Evolutionary conservation across 768 basidiomycete genomes (phyloP).

Genomic region (Lentinula detonsa): DNA sequence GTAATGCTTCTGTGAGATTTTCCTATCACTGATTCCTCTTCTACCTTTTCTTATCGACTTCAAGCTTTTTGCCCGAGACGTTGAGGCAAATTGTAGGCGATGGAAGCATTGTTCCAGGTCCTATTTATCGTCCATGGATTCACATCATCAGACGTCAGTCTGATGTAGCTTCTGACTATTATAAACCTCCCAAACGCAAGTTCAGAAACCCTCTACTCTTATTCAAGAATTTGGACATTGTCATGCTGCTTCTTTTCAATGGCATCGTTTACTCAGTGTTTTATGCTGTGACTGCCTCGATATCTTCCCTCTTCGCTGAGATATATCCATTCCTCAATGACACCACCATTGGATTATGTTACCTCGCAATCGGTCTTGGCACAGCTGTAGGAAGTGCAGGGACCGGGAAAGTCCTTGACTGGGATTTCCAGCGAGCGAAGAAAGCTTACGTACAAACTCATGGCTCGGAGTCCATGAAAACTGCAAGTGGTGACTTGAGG

Average conservation of each 20-base stretch:
- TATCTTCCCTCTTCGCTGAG: constrained; percentile 50
- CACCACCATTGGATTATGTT: constrained; percentile 70
- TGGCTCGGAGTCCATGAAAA: constrained; percentile 31
- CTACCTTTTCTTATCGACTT: constrained; percentile 30
- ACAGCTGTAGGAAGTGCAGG: constrained; percentile 53
- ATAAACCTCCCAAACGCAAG: constrained; percentile 33
- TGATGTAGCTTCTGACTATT: constrained; percentile 17
- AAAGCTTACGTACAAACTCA: constrained; percentile 37
- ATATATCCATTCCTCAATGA: constrained; percentile 57
- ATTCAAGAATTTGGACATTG: constrained; percentile 49
- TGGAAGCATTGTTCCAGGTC: constrained; percentile 40
- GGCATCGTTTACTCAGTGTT: constrained; percentile 49
- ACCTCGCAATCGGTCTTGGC: constrained; percentile 70
- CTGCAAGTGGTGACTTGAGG: constrained; percentile 44
- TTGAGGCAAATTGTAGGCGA: constrained; percentile 48
- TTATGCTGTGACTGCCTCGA: constrained; percentile 54
- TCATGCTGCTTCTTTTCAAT: constrained; percentile 45
- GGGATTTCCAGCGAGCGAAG: constrained; percentile 46
- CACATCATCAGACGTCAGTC: constrained; percentile 29
- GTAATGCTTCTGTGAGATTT: constrained; percentile 38
- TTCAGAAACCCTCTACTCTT: constrained; percentile 52
- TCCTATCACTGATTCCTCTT: constrained; percentile 20
- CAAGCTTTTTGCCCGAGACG: constrained; percentile 48
- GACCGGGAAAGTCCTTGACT: constrained; percentile 60
- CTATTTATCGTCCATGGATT: constrained; percentile 52